Evolutionary conservation across 129 eudicot genomes (phyloP).

Genomic region (Artemisia tridentata): DNA sequence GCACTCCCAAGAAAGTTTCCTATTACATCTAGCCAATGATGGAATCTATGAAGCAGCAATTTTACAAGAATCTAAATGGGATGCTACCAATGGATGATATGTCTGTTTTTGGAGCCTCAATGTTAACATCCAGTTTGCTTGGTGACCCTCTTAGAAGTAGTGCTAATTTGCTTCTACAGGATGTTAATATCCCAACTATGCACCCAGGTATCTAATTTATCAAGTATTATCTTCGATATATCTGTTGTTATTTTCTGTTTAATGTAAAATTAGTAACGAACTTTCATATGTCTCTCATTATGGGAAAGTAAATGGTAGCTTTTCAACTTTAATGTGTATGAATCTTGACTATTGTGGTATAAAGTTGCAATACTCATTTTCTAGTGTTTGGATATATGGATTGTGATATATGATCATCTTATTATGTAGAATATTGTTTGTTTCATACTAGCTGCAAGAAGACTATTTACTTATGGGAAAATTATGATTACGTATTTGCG

Average conservation of each 20-base stretch:
- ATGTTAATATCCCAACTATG: conserved; percentile 17
- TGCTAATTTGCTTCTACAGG: conserved; percentile 27
- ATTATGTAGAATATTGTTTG: background rate
- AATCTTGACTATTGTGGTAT: too few relatives aligned
- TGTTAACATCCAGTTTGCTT: conserved; percentile 28
- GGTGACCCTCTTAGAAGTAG: conserved; percentile 19
- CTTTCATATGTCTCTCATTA: too few relatives aligned
- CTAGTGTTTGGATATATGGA: too few relatives aligned
- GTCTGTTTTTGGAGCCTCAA: conserved; percentile 29
- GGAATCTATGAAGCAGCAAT: conserved; percentile 49
- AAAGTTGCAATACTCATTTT: too few relatives aligned
- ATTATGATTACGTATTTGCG: too few relatives aligned
- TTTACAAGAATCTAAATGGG: conserved; percentile 33
- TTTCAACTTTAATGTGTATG: too few relatives aligned
- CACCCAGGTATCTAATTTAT: conserved; percentile 39
- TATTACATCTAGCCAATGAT: conserved; percentile 26
- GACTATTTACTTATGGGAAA: too few relatives aligned
- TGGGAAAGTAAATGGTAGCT: too few relatives aligned
- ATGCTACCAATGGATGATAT: conserved; percentile 37
- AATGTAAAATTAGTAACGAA: background rate
- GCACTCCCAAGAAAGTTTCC: too few relatives aligned
- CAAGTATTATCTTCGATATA: background rate
- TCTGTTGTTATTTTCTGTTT: background rate
- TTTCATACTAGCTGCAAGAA: background rate
- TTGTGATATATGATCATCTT: too few relatives aligned